Evolutionary conservation across 1,284 basidiomycete species (phyloP).

Genomic region (Pseudozyma sp.): DNA sequence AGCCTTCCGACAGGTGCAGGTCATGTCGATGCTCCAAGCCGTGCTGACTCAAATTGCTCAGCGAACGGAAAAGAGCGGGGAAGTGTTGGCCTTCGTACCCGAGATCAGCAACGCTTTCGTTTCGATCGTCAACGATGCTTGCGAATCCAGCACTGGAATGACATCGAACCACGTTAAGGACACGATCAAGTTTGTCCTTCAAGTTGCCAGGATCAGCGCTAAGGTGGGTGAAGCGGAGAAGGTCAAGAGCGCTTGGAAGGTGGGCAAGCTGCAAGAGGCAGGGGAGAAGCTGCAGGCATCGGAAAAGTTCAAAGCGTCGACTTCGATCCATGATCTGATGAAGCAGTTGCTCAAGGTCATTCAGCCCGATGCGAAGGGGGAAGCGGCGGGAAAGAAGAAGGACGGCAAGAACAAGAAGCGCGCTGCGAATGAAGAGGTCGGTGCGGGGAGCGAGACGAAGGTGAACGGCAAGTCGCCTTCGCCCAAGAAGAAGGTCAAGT

Average conservation of each 20-base stretch:
- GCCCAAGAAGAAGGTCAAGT: conserved; percentile 49
- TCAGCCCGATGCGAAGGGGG: conserved; percentile 27
- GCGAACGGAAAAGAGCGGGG: conserved; percentile 63
- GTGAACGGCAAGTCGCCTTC: conserved; percentile 12
- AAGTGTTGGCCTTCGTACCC: conserved; percentile 73
- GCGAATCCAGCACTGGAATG: conserved; percentile 70
- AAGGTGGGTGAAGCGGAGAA: conserved; percentile 64
- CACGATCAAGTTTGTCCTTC: conserved; percentile 78
- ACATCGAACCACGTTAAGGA: conserved; percentile 82
- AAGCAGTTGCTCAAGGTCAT: conserved; percentile 71
- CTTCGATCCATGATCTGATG: conserved; percentile 72
- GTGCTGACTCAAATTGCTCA: conserved; percentile 75
- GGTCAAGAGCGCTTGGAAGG: conserved; percentile 66
- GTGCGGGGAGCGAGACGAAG: not conserved
- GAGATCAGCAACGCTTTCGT: conserved; percentile 74
- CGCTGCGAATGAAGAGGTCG: conserved; percentile 16
- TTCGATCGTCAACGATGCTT: conserved; percentile 74
- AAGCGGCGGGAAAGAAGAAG: conserved; percentile 23
- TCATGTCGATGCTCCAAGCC: conserved; percentile 78
- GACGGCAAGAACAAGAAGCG: conserved; percentile 33
- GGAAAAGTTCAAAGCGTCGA: conserved; percentile 55
- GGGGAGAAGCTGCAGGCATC: conserved; percentile 34
- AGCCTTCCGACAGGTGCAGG: conserved; percentile 72
- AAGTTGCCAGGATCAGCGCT: conserved; percentile 77
- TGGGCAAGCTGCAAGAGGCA: conserved; percentile 58